These are phyloP conservation scores for Parafenestella ontariensis DNA, from an alignment of 2,329 filamentous ascomycete species.

Conservation along the genomic window DNA sequence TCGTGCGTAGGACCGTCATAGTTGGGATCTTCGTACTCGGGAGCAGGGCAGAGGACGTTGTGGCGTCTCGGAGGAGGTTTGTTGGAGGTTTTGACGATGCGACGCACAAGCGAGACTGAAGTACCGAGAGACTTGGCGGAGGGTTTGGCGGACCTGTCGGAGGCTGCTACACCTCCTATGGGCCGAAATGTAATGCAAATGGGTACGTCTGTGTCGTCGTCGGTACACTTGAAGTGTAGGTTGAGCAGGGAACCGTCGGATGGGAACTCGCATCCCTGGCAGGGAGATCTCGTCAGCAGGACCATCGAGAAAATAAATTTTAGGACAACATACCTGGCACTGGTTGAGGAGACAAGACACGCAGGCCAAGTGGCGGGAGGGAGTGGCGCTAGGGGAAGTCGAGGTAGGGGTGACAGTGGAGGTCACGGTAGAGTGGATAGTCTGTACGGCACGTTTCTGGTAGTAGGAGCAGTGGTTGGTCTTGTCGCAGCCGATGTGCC, in stretches of 20 bases:
- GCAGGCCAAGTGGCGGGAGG: conserved; percentile 4
- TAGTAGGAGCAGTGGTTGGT: conserved; percentile 12
- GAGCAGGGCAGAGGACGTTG: not conserved
- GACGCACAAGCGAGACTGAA: not conserved
- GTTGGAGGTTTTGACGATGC: not conserved
- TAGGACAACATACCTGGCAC: too few relatives aligned
- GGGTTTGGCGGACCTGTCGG: not conserved
- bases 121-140: not conserved
- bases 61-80: not conserved
- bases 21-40: not conserved
- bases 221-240: not conserved
- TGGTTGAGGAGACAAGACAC: too few relatives aligned
- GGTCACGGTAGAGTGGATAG: too few relatives aligned
- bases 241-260: not conserved
- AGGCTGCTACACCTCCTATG: too few relatives aligned
- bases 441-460: not conserved
- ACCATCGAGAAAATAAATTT: not conserved
- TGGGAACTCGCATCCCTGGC: not conserved
- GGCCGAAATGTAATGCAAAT: not conserved
- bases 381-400: not conserved
- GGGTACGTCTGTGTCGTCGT: not conserved
- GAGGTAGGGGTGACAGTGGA: not conserved
- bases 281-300: not conserved
- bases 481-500: conserved; percentile 14
- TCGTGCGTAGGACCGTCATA: not conserved